Percentiles rank a stretch among this genome's conserved stretches.
Conservation (phyloP, 768 basidiomycete genomes). For the Tricholoma saponaceum region DNA sequence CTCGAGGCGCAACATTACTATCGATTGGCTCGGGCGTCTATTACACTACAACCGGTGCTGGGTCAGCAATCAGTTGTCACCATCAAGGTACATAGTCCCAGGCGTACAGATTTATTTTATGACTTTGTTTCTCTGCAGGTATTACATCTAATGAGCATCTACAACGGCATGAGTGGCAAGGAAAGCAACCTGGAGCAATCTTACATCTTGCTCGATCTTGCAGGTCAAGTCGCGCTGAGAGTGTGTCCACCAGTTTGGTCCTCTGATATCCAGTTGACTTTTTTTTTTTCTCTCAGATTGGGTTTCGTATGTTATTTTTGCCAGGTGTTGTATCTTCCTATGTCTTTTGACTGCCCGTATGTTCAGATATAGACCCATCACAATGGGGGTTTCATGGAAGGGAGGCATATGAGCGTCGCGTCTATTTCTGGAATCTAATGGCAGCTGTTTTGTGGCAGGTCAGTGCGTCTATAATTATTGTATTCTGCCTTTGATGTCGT, state of each 20-base stretch:
- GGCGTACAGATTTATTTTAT: neutral
- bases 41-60: constrained; percentile 42
- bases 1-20: constrained; percentile 51
- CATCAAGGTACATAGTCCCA: constrained; percentile 29
- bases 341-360: constrained; percentile 1
- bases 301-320: constrained; percentile 32
- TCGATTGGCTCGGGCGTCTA: constrained; percentile 39
- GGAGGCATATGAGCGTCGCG: constrained; percentile 49
- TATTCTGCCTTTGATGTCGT: neutral
- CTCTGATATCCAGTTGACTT: constrained; percentile 1
- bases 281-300: constrained; percentile 30
- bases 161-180: constrained; percentile 50
- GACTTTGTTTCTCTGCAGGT: constrained; percentile 21
- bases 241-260: constrained; percentile 23
- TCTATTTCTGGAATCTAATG: constrained; percentile 54
- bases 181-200: constrained; percentile 46
- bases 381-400: constrained; percentile 46
- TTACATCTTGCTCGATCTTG: constrained; percentile 42
- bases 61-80: constrained; percentile 42
- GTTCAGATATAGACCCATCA: constrained; percentile 45
- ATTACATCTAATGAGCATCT: constrained; percentile 49
- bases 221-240: constrained; percentile 44
- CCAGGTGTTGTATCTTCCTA: neutral
- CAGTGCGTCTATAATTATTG: constrained; percentile 6
- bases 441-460: constrained; percentile 48